Base-by-base conservation (phyloP, 257 asterid species). In the Gentiana dahurica region DNA sequence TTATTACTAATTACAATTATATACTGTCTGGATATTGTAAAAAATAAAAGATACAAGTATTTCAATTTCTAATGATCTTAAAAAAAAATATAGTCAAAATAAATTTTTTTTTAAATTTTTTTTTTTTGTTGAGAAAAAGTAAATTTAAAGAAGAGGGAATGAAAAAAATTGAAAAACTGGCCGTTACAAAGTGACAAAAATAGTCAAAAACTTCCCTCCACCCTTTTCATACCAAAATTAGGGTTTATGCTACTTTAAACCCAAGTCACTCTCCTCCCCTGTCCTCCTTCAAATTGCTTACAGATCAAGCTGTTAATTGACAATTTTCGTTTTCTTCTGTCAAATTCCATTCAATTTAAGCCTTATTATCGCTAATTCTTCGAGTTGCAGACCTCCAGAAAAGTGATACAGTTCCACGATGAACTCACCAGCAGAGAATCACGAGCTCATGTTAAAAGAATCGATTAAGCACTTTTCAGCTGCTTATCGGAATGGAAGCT, bases 401-500 rank as follows among this genome's bases (percentile, higher is more conserved):
- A 24, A 41, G 46, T 46, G 47, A 60, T 32, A 46, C 8, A n/a
- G 12, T 5, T 37, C 53, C 54, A 65, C 10, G 1, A 87, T 81
- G 92, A 72, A 71, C 46, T 50, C 58, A 38, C 79, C 63, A 54
- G 32, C 63, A 13, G 72, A 62, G 13, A 69, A 70, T 47, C 69
- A 71, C 5, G 85, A 83, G 9, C 61, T 71, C 62, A 74, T 89
- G 92, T 50, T 89, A 65, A 76, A 47, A 68, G 95, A 86, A 66
- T 89, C 92, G 2, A 73, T 83, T 55, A 78, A 79, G 55, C 94
- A 81, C 70, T 83, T 89, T 60, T 46, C 83, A 41, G 65, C 81
- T 46, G 65, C 74, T 10, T 71, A 83, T 75, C 63, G 76, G 52
- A 69, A 46, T 36, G 95, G 95, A 12, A 71, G 65, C 79, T 70